Evolutionary conservation across 768 basidiomycete genomes (phyloP), one percentile per base, ranked within the genome.

Genomic region (Suillus bovinus): DNA sequence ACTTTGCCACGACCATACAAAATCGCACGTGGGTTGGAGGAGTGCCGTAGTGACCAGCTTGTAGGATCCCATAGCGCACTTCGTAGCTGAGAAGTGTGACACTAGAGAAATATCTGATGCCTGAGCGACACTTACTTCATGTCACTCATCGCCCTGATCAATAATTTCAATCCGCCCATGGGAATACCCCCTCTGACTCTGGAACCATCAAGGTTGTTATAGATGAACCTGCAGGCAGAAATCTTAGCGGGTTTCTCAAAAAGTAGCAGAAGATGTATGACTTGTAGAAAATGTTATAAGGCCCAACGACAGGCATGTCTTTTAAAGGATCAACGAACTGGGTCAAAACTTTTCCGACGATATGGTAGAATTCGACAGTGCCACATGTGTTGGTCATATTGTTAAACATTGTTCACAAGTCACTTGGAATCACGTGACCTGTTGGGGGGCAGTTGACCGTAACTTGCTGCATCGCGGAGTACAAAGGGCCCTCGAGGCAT

Each of bases 161-260:
- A 68, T 20, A 93, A 79, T 70, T 91, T 93, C 1, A 93, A 68
- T 0, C 89, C 89, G 8, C 93, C 92, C 81, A 84, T 84, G n/a
- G 82, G 77, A 42, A 91, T 83, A 0, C 88, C 90, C 16, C 88
- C 89, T 49, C 78, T 79, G 0, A 86, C 77, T n/a, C 75, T 68
- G 71, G 82, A 74, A 4, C 79, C 83, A 33, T 78, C 69, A 4
- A 66, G 59, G n/a, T 79, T 74, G 55, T 86, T 72, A 66, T 88
- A 86, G 14, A 80, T 68, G 44, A 82, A 85, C 54, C 87, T 89
- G 63, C 17, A 57, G 16, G 16, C 27, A 47, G 10, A 16, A 44
- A 59, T 36, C 44, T n/a, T 31, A 33, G 29, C 8, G 36, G 34
- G 60, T 11, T 38, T 38, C 52, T 63, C 64, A 39, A 8, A n/a